phyloP scores from a whole-genome alignment of 371 early-diverging fungal genomes.

The Mucor irregularis region DNA sequence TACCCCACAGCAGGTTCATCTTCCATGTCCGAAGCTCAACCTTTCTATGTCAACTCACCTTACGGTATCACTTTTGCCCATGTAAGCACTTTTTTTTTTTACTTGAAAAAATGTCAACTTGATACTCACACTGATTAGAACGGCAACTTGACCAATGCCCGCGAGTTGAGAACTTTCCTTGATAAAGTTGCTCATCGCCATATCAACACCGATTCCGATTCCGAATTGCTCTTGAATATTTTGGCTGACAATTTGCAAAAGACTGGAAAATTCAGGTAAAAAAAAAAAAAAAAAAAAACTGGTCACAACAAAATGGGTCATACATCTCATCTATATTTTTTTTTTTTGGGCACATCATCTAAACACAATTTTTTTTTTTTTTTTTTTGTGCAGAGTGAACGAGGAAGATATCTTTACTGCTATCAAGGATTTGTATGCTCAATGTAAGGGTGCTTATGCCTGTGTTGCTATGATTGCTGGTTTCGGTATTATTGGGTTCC shows the following conservation, averaged over 20 bases:
- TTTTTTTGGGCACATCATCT: no score
- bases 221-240: constrained; percentile 93
- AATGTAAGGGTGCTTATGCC: constrained; percentile 93
- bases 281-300: constrained; percentile 11
- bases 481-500: constrained; percentile 87
- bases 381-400: constrained; percentile 65
- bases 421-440: constrained; percentile 75
- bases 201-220: constrained; percentile 98
- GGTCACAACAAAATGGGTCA: constrained; percentile 10
- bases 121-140: no score
- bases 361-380: no score
- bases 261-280: constrained; percentile 88
- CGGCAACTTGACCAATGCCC: constrained; percentile 94
- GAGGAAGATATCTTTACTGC: constrained; percentile 96
- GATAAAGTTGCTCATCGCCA: constrained; percentile 96
- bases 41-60: constrained; percentile 98
- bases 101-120: no score
- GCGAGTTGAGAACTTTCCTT: constrained; percentile 79
- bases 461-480: constrained; percentile 95
- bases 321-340: constrained; percentile 28
- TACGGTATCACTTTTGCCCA: constrained; percentile 96
- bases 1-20: constrained; percentile 97
- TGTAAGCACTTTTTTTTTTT: constrained; percentile 46
- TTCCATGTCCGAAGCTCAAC: constrained; percentile 94
- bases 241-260: constrained; percentile 90